A percentile compares a stretch with the other conserved stretches of the same genome.
These are phyloP conservation scores for Xylariaceae sp. DNA, from an alignment of 2,329 filamentous ascomycete species.

Conservation along the genomic window DNA sequence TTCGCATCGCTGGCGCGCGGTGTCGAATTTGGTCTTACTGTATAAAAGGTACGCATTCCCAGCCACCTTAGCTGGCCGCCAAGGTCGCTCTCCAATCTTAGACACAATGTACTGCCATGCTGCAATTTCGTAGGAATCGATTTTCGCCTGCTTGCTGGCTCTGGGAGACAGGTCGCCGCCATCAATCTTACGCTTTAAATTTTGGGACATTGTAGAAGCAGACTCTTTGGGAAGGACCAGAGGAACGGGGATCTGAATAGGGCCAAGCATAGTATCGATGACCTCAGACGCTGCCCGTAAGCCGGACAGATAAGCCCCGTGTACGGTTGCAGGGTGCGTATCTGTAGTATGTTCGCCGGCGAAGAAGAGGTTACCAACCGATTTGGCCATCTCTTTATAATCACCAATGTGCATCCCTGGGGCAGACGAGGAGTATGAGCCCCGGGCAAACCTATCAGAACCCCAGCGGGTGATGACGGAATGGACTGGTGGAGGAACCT, in stretches of 20 bases:
- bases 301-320: slow-evolving; percentile 92
- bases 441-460: slow-evolving; percentile 83
- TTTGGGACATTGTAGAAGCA: slow-evolving; percentile 18
- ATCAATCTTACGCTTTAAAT: slow-evolving; percentile 50
- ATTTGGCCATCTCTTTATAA: slow-evolving; percentile 84
- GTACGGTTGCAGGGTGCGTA: slow-evolving; percentile 93
- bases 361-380: slow-evolving; percentile 86
- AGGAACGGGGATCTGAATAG: slow-evolving; percentile 71
- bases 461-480: slow-evolving; percentile 91
- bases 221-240: slow-evolving; percentile 64
- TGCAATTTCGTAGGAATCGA: slow-evolving; percentile 53
- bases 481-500: slow-evolving; percentile 75
- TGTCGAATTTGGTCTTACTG: slow-evolving; percentile 73
- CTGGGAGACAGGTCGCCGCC: slow-evolving; percentile 29
- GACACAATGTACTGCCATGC: slow-evolving; percentile 47
- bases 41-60: slow-evolving; percentile 88
- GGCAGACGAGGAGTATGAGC: slow-evolving; percentile 92
- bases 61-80: slow-evolving; percentile 66
- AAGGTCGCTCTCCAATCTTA: slow-evolving; percentile 69
- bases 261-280: slow-evolving; percentile 73
- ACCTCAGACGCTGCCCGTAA: slow-evolving; percentile 86
- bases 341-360: slow-evolving; percentile 95
- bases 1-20: slow-evolving; percentile 55
- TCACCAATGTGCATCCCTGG: slow-evolving; percentile 78
- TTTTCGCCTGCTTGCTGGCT: slow-evolving; percentile 47